These are phyloP conservation scores for Turritis glabra DNA, from an alignment of 345 rosid species.

Conservation along the genomic window DNA sequence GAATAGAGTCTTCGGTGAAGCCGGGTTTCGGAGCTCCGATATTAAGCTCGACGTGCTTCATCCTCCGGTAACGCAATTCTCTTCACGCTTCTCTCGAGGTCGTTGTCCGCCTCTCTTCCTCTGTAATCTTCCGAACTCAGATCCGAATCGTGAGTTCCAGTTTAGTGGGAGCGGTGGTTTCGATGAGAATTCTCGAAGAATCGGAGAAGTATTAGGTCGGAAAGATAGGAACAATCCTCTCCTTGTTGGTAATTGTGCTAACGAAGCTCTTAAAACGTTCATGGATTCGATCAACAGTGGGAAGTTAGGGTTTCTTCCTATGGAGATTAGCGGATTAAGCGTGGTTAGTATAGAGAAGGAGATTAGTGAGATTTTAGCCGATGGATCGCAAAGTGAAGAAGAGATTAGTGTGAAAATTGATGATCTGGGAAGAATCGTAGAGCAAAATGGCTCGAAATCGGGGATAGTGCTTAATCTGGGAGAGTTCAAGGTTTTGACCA, in stretches of 20 bases:
- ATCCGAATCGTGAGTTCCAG: constrained; percentile 37
- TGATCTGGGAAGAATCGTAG: constrained; percentile 37
- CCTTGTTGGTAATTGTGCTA: constrained; percentile 56
- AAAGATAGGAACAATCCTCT: constrained; percentile 46
- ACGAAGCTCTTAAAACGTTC: constrained; percentile 51
- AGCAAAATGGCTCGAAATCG: constrained; percentile 29
- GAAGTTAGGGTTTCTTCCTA: constrained; percentile 41
- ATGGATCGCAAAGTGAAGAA: constrained; percentile 36
- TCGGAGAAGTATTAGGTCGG: constrained; percentile 43
- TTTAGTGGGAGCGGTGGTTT: constrained; percentile 32
- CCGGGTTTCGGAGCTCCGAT: constrained; percentile 65
- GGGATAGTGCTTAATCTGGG: constrained; percentile 56
- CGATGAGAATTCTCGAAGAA: constrained; percentile 51
- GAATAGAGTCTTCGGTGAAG: constrained; percentile 59
- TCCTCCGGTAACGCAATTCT: constrained; percentile 46
- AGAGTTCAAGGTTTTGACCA: constrained; percentile 46
- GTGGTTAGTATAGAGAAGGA: constrained; percentile 48
- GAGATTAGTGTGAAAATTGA: constrained; percentile 36
- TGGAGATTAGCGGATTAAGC: constrained; percentile 40
- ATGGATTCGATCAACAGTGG: constrained; percentile 33
- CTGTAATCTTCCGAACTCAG: constrained; percentile 47
- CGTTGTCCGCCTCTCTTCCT: constrained; percentile 53
- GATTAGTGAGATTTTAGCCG: constrained; percentile 37
- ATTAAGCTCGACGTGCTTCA: constrained; percentile 58
- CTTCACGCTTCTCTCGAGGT: constrained; percentile 36